A percentile compares a stretch with the other conserved stretches of the same genome.
These are phyloP conservation scores for Endoconidiophora polonica DNA, from an alignment of 2,329 filamentous ascomycete genomes.

Conservation along the genomic window DNA sequence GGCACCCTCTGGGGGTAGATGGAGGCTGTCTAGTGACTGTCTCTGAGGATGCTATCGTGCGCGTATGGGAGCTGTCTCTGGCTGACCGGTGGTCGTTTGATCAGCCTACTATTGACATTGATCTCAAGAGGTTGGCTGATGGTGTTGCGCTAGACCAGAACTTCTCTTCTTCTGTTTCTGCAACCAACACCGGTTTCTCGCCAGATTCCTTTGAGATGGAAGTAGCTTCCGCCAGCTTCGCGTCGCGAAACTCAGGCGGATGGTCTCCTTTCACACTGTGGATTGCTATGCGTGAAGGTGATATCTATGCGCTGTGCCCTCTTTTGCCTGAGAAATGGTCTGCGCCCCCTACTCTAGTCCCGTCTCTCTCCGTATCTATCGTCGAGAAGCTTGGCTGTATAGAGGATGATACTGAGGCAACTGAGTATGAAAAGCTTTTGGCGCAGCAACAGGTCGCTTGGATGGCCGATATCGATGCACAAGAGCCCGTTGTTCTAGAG, in stretches of 20 bases:
- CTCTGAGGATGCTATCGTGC: slow-evolving; percentile 72
- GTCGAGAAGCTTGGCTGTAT: slow-evolving; percentile 52
- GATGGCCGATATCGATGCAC: slow-evolving; percentile 49
- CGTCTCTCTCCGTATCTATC: slow-evolving; percentile 68
- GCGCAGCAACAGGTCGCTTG: slow-evolving; percentile 49
- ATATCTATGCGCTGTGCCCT: slow-evolving; percentile 85
- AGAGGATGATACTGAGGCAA: slow-evolving; percentile 40
- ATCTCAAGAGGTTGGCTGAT: slow-evolving; percentile 76
- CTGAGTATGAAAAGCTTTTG: slow-evolving; percentile 36
- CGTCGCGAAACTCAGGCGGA: slow-evolving; percentile 48
- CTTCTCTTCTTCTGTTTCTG: slow-evolving; percentile 57
- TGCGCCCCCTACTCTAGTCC: slow-evolving; percentile 56
- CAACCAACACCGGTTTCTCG: slow-evolving; percentile 67
- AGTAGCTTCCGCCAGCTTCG: slow-evolving; percentile 75
- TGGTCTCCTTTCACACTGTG: slow-evolving; percentile 96
- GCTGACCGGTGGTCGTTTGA: slow-evolving; percentile 78
- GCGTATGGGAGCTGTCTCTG: slow-evolving; percentile 80
- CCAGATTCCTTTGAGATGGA: slow-evolving; percentile 88
- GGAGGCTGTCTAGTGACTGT: slow-evolving; percentile 74
- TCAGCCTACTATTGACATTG: slow-evolving; percentile 64
- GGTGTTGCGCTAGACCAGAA: slow-evolving; percentile 70
- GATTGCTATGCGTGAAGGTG: slow-evolving; percentile 87
- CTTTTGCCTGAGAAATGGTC: slow-evolving; percentile 78
- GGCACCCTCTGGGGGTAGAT: slow-evolving; percentile 80
- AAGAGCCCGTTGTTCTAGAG: slow-evolving; percentile 42